These are phyloP conservation scores for Tillandsia fasciculata DNA, from an alignment of 176 grass and related monocot species.

Conservation along the genomic window DNA sequence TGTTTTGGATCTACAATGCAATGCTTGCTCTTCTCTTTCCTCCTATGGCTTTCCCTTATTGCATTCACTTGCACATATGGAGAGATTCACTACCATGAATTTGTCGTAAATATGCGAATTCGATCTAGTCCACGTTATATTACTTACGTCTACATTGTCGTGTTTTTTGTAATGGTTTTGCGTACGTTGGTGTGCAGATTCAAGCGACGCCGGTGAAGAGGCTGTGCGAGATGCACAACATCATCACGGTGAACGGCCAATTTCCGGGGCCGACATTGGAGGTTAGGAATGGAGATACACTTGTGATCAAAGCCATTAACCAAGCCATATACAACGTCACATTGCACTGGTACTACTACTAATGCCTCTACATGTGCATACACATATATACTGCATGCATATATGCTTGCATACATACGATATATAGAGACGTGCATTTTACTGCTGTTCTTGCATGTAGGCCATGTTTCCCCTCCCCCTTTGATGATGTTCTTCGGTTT, in stretches of 20 bases:
- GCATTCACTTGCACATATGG: constrained; percentile 27
- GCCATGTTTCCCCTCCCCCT: too few relatives aligned
- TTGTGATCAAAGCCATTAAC: constrained; percentile 55
- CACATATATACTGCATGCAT: too few relatives aligned
- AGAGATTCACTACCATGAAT: constrained; percentile 68
- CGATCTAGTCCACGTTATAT: not conserved
- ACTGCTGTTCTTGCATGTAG: not conserved
- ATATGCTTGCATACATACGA: not conserved
- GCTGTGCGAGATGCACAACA: constrained; percentile 67
- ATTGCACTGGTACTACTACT: constrained; percentile 47
- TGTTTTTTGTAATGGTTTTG: not conserved
- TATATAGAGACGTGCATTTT: not conserved
- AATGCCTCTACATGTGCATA: not conserved
- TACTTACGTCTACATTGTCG: not conserved
- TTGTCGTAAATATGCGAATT: constrained; percentile 39
- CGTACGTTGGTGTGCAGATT: constrained; percentile 26
- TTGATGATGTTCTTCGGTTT: too few relatives aligned
- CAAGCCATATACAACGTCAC: constrained; percentile 54
- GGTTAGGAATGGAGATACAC: constrained; percentile 73
- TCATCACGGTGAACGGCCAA: constrained; percentile 81
- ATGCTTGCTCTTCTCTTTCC: constrained; percentile 18
- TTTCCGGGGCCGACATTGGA: constrained; percentile 70
- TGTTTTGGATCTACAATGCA: constrained; percentile 8
- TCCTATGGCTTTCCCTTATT: constrained; percentile 25
- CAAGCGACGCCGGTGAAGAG: constrained; percentile 84